phyloP scores from a whole-genome alignment of 495 filamentous ascomycete genomes.

The Hypoxylon cercidicola region DNA sequence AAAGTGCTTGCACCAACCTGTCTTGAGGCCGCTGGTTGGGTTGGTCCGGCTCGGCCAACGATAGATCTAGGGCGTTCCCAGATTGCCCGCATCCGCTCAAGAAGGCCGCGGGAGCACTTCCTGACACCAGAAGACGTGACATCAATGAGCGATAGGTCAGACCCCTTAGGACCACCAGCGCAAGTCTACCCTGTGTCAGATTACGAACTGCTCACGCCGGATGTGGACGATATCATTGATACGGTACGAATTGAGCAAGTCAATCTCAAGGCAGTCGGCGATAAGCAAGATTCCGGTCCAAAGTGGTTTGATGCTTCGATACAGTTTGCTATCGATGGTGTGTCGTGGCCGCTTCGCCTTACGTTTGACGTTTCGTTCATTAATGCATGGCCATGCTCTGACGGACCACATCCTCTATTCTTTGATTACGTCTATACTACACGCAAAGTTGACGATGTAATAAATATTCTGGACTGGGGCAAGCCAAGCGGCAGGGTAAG shows the following conservation, averaged over 20 bases:
- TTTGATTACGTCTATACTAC: conserved; percentile 69
- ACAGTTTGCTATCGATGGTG: conserved; percentile 72
- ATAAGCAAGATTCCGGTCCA: conserved; percentile 46
- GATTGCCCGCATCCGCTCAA: conserved; percentile 69
- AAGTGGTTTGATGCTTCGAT: conserved; percentile 69
- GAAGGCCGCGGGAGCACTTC: conserved; percentile 52
- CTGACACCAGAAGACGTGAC: conserved; percentile 65
- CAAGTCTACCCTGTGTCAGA: conserved; percentile 68
- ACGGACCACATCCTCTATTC: conserved; percentile 75
- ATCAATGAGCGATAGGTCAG: conserved; percentile 68
- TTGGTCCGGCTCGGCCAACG: conserved; percentile 72
- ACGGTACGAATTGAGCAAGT: conserved; percentile 73
- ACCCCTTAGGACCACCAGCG: conserved; percentile 70
- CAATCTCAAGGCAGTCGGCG: conserved; percentile 53
- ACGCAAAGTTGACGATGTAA: conserved; percentile 67
- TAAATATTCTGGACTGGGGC: conserved; percentile 71
- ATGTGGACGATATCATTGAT: conserved; percentile 65
- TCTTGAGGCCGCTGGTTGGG: conserved; percentile 73
- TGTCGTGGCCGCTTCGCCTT: conserved; percentile 70
- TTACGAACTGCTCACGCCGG: conserved; percentile 65
- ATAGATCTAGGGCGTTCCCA: conserved; percentile 69
- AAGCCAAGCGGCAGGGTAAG: conserved; percentile 40
- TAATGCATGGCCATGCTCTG: conserved; percentile 71
- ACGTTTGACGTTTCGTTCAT: conserved; percentile 74
- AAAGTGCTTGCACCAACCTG: conserved; percentile 82